Base-by-base conservation (phyloP, 305 asterid species). In the Caryopteris hybrid region DNA sequence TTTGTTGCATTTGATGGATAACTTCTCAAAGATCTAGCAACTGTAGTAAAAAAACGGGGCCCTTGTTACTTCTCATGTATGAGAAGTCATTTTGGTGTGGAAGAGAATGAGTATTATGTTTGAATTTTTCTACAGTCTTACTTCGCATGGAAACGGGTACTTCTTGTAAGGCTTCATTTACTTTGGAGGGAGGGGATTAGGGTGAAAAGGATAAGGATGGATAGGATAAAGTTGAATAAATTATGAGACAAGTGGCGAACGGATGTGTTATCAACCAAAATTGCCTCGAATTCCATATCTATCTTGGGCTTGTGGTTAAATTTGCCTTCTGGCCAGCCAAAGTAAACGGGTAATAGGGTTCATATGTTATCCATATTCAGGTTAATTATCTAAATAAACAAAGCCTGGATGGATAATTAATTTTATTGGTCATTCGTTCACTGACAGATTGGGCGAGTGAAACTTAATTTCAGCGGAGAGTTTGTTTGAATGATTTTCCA, bases 61-160 rank as follows among this genome's bases (percentile, higher is more conserved):
- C 25, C 31, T 45, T 43, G 58, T 69, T 11, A 68, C 55, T n/a
- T 16, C 43, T 56, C 55, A 33, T 17, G 52, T 62, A 59, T 56
- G 12, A n/a, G 2, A 31, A 64, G n/a, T 50, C 60, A 45, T 39
- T 14, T 17, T 36, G 11, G 12, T 42, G 21, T 60, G 38, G 41
- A 54, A 56, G 51, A 55, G 36, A 33, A 34, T 17, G 65, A 66
- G 39, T 39, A 54, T 31, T 34, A 16, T 57, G 51, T 31, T 52
- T 57, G 11, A 60, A 59, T 48, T 73, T 45, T 38, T 41, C 45
- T 25, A 55, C 33, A 39, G 34, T 27, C 46, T 58, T 7, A 43
- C 45, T 55, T 68, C 57, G 43, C 56, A 1, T 10, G 71, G 34
- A 55, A 16, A 46, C 27, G 23, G 48, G 58, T 53, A n/a, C 22